Conservation (phyloP, 75 land plant species). For the Chamaecyparis obtusa region DNA sequence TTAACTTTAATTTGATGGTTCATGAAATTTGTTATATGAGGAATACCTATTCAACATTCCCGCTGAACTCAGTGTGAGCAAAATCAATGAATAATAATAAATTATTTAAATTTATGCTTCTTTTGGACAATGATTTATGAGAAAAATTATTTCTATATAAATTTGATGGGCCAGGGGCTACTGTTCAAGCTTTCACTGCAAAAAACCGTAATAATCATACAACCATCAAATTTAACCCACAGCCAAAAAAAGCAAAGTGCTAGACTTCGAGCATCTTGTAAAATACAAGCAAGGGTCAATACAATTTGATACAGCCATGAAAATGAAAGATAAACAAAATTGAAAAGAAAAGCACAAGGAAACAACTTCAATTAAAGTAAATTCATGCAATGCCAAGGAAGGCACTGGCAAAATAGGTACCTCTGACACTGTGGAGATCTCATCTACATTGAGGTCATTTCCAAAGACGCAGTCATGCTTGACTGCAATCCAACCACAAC, state of each 20-base stretch:
- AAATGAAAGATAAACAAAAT: too few relatives aligned
- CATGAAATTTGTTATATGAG: too few relatives aligned
- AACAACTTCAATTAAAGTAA: neutral
- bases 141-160: too few relatives aligned
- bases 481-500: conserved; percentile 34
- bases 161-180: too few relatives aligned
- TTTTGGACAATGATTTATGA: too few relatives aligned
- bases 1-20: too few relatives aligned
- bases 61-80: too few relatives aligned
- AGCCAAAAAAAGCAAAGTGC: neutral
- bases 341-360: neutral
- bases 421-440: conserved; percentile 72
- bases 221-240: neutral
- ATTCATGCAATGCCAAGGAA: too few relatives aligned
- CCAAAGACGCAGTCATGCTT: conserved; percentile 95
- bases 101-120: too few relatives aligned
- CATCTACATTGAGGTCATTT: conserved; percentile 59
- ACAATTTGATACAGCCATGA: neutral
- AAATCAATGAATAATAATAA: too few relatives aligned
- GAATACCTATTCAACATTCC: too few relatives aligned
- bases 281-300: neutral
- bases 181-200: too few relatives aligned
- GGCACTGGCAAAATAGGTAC: conserved; percentile 20
- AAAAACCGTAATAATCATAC: neutral
- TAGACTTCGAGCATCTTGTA: neutral